Conservation (phyloP, 306 rosid species). For the Morella rubra region DNA sequence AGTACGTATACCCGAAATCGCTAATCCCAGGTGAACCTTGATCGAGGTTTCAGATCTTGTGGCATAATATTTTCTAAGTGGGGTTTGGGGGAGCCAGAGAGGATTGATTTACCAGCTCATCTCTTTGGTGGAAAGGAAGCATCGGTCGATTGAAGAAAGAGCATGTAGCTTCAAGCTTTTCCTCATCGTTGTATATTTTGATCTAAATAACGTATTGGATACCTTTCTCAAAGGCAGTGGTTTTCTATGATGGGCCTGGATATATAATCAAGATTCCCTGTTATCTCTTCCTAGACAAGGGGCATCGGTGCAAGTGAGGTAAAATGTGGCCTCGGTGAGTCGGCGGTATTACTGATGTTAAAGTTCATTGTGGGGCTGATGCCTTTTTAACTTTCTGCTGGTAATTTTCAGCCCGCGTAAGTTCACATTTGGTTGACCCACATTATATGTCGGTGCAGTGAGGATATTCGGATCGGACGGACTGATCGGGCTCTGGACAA, state of each 20-base stretch:
- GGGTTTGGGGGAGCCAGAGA: slow-evolving; percentile 4
- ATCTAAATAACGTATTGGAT: background rate
- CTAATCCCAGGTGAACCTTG: slow-evolving; percentile 7
- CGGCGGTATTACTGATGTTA: background rate
- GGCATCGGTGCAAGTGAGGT: background rate
- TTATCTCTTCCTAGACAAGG: background rate
- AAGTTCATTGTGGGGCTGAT: background rate
- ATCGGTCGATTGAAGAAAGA: background rate
- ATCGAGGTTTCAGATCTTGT: slow-evolving; percentile 22
- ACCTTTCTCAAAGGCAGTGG: background rate
- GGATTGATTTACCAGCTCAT: slow-evolving; percentile 19
- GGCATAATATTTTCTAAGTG: slow-evolving; percentile 24
- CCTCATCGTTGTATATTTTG: background rate
- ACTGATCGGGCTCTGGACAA: too few species aligned
- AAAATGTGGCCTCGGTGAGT: slow-evolving; percentile 9
- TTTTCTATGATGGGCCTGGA: background rate
- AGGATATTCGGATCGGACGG: too few species aligned
- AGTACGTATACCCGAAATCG: background rate
- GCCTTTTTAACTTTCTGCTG: background rate
- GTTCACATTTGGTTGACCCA: slow-evolving; percentile 8
- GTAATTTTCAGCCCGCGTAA: slow-evolving; percentile 5
- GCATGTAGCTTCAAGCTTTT: background rate
- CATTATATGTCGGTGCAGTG: too few species aligned
- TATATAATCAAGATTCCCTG: background rate
- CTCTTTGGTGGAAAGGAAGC: slow-evolving; percentile 10